Conservation (phyloP, 192 early-diverging fungal species). For the Linnemannia exigua region DNA sequence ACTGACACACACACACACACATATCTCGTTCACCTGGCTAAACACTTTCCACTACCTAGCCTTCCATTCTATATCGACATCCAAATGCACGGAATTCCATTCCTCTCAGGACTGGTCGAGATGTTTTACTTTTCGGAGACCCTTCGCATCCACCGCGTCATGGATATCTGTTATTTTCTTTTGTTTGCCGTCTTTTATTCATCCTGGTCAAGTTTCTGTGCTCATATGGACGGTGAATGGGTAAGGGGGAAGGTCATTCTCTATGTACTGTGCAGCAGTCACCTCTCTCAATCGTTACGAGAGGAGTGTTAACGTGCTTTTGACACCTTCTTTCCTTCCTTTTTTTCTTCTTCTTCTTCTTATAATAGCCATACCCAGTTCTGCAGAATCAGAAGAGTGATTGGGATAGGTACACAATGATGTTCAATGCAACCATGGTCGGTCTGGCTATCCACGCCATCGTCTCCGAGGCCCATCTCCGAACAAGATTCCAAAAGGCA, state of each 20-base stretch:
- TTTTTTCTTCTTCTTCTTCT: not conserved
- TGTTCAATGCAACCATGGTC: not conserved
- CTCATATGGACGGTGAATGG: constrained; percentile 44
- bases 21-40: not conserved
- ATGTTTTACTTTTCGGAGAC: constrained; percentile 39
- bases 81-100: constrained; percentile 46
- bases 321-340: not conserved
- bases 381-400: constrained; percentile 24
- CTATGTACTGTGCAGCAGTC: not conserved
- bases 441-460: constrained; percentile 10
- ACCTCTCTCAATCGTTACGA: not conserved
- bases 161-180: not conserved
- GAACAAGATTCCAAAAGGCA: constrained; percentile 3
- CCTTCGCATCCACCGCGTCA: constrained; percentile 5
- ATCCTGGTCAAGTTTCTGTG: constrained; percentile 38
- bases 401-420: constrained; percentile 18
- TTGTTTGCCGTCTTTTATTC: constrained; percentile 21
- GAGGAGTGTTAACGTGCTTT: not conserved
- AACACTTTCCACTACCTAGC: not conserved
- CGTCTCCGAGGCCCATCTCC: constrained; percentile 24
- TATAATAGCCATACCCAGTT: constrained; percentile 37
- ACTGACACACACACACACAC: not conserved
- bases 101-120: constrained; percentile 16
- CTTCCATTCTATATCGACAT: constrained; percentile 42
- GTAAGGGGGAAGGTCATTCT: constrained; percentile 17